These are phyloP conservation scores for Rhizoclosmatium globosum DNA, from an alignment of 192 early-diverging fungal species.

Conservation along the genomic window DNA sequence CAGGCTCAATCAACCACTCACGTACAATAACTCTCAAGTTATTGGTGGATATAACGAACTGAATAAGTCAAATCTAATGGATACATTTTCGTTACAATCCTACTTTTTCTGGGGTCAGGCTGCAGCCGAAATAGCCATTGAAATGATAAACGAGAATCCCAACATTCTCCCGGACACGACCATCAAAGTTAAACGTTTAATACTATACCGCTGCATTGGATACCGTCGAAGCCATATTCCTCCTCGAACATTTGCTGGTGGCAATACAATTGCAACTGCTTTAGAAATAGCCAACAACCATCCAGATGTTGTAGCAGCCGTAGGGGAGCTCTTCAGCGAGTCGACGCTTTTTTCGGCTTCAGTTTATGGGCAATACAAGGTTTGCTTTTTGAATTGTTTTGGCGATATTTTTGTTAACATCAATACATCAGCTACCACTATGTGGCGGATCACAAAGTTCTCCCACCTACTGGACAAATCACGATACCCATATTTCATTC, in stretches of 20 bases:
- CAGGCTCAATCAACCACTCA: background rate
- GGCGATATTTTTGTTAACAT: no score
- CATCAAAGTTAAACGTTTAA: background rate
- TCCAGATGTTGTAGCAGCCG: background rate
- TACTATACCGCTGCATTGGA: background rate
- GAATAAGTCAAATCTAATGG: background rate
- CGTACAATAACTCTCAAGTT: slow-evolving; percentile 5
- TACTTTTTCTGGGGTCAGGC: slow-evolving; percentile 4
- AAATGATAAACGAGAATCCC: background rate
- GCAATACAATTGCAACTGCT: background rate
- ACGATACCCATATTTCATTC: no score
- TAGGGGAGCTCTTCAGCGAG: background rate
- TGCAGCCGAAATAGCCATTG: background rate
- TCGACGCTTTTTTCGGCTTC: background rate
- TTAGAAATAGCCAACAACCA: background rate
- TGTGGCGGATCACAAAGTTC: no score
- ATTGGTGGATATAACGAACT: background rate
- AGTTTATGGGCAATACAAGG: slow-evolving; percentile 9
- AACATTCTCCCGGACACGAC: background rate
- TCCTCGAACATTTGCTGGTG: background rate
- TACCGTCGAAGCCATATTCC: no score
- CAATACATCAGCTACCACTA: no score
- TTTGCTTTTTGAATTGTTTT: background rate
- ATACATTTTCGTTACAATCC: background rate
- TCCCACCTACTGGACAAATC: no score